Evolutionary conservation across 2,329 filamentous ascomycete genomes (phyloP).

Genomic region (Aspergillus tubingensis): DNA sequence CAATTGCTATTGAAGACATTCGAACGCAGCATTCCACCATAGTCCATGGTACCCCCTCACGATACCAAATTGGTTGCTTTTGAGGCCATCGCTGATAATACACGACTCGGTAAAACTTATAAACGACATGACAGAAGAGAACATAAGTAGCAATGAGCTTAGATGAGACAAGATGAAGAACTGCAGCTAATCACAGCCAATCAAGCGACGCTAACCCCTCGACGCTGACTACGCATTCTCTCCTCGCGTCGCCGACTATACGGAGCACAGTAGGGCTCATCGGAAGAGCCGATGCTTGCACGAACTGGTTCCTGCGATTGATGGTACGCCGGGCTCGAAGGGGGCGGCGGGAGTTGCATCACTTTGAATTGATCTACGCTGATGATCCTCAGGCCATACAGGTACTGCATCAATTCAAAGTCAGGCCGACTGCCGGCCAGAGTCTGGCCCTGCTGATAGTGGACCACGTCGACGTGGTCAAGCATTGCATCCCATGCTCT

Average conservation of each 20-base stretch:
- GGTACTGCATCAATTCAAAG: slow-evolving; percentile 49
- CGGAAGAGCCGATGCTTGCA: slow-evolving; percentile 40
- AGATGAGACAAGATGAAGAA: not conserved
- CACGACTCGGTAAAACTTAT: not conserved
- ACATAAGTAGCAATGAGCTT: no score
- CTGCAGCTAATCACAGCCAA: not conserved
- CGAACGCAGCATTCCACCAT: not conserved
- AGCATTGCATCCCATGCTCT: slow-evolving; percentile 47
- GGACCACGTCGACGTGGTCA: slow-evolving; percentile 43
- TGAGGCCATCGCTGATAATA: not conserved
- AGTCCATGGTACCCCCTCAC: not conserved
- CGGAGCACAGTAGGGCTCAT: slow-evolving; percentile 43
- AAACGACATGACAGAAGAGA: not conserved
- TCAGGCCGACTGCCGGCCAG: slow-evolving; percentile 44
- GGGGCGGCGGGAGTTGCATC: slow-evolving; percentile 43
- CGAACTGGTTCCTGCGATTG: slow-evolving; percentile 39
- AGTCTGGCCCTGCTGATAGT: slow-evolving; percentile 45
- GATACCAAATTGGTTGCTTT: not conserved
- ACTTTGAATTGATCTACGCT: slow-evolving; percentile 47
- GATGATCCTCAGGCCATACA: slow-evolving; percentile 46
- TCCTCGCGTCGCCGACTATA: slow-evolving; percentile 44
- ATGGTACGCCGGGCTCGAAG: slow-evolving; percentile 40
- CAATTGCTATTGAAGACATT: no score
- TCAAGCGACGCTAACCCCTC: slow-evolving; percentile 37
- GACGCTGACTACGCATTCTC: slow-evolving; percentile 38